A percentile compares a stretch with the other conserved stretches of the same genome.
phyloP scores from a whole-genome alignment of 257 asterid genomes.

The Solanum habrochaites region DNA sequence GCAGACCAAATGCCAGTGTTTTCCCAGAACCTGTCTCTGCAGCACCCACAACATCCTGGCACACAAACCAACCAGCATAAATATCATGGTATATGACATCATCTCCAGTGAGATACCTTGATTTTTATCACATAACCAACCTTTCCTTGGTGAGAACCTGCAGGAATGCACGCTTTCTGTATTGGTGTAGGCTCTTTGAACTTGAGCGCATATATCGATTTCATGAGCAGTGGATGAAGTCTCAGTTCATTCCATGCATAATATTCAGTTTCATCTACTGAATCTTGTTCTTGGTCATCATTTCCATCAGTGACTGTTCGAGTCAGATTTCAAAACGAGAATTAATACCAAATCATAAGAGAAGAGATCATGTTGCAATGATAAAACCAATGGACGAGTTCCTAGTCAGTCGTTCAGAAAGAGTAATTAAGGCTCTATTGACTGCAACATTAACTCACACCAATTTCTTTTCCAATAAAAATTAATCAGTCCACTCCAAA shows the following conservation, averaged over 20 bases:
- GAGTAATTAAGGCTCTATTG: background rate
- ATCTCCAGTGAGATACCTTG: background rate
- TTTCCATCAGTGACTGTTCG: constrained; percentile 18
- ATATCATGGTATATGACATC: constrained; percentile 1
- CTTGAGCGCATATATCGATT: constrained; percentile 65
- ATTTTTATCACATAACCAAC: constrained; percentile 21
- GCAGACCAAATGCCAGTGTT: constrained; percentile 97
- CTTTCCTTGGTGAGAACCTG: constrained; percentile 99
- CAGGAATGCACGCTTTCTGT: constrained; percentile 90
- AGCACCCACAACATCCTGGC: constrained; percentile 96
- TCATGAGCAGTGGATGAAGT: constrained; percentile 80
- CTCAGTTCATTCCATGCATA: constrained; percentile 85
- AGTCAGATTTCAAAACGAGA: constrained; percentile 4
- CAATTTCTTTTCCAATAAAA: background rate
- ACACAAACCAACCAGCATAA: constrained; percentile 17
- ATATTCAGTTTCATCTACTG: constrained; percentile 61
- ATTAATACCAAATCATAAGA: background rate
- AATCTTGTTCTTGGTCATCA: constrained; percentile 38
- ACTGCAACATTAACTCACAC: background rate
- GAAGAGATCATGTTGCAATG: background rate
- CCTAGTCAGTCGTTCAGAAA: background rate
- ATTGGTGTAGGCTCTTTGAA: constrained; percentile 90
- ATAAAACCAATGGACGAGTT: background rate
- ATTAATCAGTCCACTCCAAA: background rate
- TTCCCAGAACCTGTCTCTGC: constrained; percentile 99